phyloP scores from a whole-genome alignment of 257 asterid species.

The Plantago elongata region DNA sequence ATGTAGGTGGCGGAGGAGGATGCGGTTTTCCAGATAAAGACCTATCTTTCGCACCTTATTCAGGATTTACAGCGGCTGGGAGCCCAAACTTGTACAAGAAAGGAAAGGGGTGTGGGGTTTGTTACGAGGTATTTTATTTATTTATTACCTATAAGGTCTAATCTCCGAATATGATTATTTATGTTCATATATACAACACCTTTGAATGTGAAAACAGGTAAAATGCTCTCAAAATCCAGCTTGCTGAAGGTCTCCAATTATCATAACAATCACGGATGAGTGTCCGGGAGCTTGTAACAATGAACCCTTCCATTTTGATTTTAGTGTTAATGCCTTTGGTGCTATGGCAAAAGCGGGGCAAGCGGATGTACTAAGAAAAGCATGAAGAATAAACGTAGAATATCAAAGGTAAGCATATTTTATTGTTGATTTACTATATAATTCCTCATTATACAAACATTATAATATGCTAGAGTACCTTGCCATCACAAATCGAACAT shows the following conservation, averaged over 20 bases:
- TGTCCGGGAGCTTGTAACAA: constrained; percentile 28
- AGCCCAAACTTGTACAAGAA: not conserved
- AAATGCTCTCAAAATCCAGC: constrained; percentile 15
- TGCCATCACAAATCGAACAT: constrained; percentile 23
- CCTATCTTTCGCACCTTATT: not conserved
- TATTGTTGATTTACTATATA: not conserved
- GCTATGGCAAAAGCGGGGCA: constrained; percentile 22
- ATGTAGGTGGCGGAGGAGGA: constrained; percentile 11
- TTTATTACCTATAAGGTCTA: not conserved
- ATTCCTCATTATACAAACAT: no score
- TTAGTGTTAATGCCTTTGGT: constrained; percentile 25
- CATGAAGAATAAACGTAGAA: constrained; percentile 18
- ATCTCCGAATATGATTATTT: not conserved
- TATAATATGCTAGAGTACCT: constrained; percentile 20
- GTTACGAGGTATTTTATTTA: not conserved
- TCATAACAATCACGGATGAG: constrained; percentile 21
- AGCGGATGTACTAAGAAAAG: constrained; percentile 1
- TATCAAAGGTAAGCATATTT: constrained; percentile 14
- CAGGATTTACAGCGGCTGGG: not conserved
- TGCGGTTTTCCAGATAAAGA: not conserved
- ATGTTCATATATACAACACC: no score
- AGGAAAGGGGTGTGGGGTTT: constrained; percentile 5
- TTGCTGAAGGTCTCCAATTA: constrained; percentile 19
- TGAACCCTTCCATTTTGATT: constrained; percentile 23
- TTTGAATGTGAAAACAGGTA: constrained; percentile 2